Evolutionary conservation across 176 grass and related monocot genomes (phyloP).

Genomic region (Bothriochloa decipiens): DNA sequence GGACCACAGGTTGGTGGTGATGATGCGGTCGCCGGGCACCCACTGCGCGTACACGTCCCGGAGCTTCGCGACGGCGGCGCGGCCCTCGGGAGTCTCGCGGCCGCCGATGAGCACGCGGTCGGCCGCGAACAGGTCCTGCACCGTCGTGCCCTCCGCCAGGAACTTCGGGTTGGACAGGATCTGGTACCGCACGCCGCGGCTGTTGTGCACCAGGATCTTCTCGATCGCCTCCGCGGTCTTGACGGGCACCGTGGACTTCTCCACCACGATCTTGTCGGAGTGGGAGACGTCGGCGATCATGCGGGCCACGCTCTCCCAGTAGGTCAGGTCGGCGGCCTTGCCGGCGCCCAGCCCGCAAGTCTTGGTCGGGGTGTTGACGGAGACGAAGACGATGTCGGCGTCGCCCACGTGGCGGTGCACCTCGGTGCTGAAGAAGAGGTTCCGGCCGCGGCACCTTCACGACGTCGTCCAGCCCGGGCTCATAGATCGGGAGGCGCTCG

Average conservation of each 20-base stretch:
- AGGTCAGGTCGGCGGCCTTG: constrained; percentile 47
- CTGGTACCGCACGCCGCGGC: constrained; percentile 38
- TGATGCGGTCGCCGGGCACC: constrained; percentile 39
- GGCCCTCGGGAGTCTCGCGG: constrained; percentile 43
- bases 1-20: constrained; percentile 60
- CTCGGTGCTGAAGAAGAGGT: constrained; percentile 58
- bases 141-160: constrained; percentile 42
- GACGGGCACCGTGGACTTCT: constrained; percentile 52
- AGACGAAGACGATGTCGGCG: constrained; percentile 54
- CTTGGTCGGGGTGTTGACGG: constrained; percentile 55
- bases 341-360: constrained; percentile 46
- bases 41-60: constrained; percentile 45
- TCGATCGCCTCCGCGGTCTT: constrained; percentile 52
- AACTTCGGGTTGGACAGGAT: constrained; percentile 55
- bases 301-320: constrained; percentile 47
- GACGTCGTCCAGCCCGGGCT: constrained; percentile 50
- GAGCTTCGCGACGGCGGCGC: constrained; percentile 17
- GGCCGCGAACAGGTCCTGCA: constrained; percentile 30
- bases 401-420: constrained; percentile 42
- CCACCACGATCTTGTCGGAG: constrained; percentile 54
- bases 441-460: constrained; percentile 39
- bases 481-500: constrained; percentile 44
- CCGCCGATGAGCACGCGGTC: constrained; percentile 54
- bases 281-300: constrained; percentile 49
- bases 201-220: constrained; percentile 50